Conservation (phyloP, 176 grass and related monocot genomes). For the Secale cereale region DNA sequence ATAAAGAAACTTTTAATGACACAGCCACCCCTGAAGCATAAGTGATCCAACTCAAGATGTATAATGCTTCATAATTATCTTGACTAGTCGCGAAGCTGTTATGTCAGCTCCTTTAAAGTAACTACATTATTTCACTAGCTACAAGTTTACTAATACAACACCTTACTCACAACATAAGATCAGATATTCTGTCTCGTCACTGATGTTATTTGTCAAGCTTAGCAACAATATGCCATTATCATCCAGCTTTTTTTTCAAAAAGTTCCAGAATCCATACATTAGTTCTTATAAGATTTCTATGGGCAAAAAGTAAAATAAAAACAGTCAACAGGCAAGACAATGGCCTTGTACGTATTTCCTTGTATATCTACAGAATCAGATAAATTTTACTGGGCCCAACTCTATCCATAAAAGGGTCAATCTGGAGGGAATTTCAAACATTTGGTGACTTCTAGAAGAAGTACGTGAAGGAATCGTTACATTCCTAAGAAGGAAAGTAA, state of each 20-base stretch:
- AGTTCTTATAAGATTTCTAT: background rate
- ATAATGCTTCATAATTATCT: background rate
- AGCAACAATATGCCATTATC: background rate
- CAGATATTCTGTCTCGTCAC: background rate
- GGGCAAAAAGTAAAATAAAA: background rate
- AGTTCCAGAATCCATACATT: slow-evolving; percentile 2
- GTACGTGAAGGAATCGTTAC: background rate
- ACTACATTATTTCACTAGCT: slow-evolving; percentile 1
- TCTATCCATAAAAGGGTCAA: background rate
- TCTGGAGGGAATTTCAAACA: background rate
- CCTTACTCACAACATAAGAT: background rate
- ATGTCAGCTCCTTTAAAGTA: background rate
- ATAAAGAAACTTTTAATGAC: background rate
- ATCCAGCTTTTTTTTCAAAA: background rate
- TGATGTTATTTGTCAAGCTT: slow-evolving; percentile 10
- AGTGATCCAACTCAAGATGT: background rate
- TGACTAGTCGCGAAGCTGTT: background rate
- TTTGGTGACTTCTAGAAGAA: slow-evolving; percentile 14
- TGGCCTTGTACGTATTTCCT: background rate
- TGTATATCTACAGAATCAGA: background rate
- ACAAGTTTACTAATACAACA: background rate
- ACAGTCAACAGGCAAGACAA: background rate
- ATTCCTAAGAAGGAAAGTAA: slow-evolving; percentile 9
- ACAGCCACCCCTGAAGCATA: background rate
- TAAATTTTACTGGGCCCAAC: background rate